These are phyloP conservation scores for Fragaria vesca DNA, from an alignment of 306 rosid genomes.

Conservation along the genomic window DNA sequence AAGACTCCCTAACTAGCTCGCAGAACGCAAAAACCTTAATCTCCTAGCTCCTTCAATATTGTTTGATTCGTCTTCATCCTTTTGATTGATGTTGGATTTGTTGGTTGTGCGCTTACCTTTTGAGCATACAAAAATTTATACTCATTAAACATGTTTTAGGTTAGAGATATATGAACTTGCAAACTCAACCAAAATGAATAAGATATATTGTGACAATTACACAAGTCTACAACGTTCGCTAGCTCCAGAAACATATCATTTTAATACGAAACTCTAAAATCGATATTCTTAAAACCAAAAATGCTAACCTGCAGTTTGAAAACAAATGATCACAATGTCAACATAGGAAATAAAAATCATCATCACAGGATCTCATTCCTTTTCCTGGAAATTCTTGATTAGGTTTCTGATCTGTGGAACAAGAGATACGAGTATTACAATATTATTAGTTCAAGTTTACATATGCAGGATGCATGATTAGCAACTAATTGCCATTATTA, in stretches of 20 bases:
- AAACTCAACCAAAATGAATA: not conserved
- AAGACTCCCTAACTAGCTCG: not conserved
- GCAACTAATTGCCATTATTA: conserved; percentile 21
- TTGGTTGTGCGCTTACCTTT: not conserved
- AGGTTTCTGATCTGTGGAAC: conserved; percentile 1
- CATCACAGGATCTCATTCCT: not conserved
- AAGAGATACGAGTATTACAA: not conserved
- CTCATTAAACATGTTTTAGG: not conserved
- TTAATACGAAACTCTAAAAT: not conserved
- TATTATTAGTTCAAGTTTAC: not conserved
- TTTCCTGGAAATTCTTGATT: not conserved
- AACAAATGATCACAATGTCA: not conserved
- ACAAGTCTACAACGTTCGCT: not conserved
- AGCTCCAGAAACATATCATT: not conserved
- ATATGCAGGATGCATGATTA: conserved; percentile 5
- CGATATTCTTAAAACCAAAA: not conserved
- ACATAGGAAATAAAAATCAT: not conserved
- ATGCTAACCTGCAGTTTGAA: not conserved
- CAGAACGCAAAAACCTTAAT: not conserved
- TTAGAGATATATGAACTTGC: not conserved
- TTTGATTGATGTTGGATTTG: not conserved
- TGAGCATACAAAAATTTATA: not conserved
- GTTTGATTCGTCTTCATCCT: not conserved
- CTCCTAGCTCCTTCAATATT: not conserved
- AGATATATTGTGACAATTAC: not conserved